Percentiles rank a stretch among this genome's conserved stretches.
Evolutionary conservation across 441 rosid genomes (phyloP).

Genomic region (Populus trichocarpa): DNA sequence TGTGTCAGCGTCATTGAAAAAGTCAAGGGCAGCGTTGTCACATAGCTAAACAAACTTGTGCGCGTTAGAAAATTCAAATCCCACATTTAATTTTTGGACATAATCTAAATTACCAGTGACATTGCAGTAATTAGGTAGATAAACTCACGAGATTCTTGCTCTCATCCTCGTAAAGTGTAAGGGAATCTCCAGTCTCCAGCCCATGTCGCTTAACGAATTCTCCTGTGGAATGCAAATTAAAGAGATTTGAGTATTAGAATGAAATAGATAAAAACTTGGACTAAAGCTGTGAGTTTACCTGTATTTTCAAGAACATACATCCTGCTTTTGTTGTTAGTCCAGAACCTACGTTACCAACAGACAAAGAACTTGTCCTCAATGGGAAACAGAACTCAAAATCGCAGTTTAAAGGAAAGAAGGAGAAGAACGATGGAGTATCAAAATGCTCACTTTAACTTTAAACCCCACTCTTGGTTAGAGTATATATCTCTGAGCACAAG

Average conservation of each 20-base stretch:
- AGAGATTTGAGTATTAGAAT: not conserved
- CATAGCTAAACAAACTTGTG: conserved; percentile 39
- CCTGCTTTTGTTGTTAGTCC: conserved; percentile 77
- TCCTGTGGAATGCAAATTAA: conserved; percentile 33
- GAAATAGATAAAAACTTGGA: not conserved
- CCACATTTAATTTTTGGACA: conserved; percentile 7
- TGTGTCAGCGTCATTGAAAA: conserved; percentile 16
- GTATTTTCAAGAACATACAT: conserved; percentile 86
- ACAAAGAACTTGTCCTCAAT: conserved; percentile 6
- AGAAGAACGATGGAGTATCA: not conserved
- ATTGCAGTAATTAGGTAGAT: conserved; percentile 13
- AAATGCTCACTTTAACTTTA: conserved; percentile 66
- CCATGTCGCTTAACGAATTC: conserved; percentile 59
- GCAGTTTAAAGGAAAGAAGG: not conserved
- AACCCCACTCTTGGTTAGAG: conserved; percentile 45
- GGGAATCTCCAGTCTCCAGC: conserved; percentile 52
- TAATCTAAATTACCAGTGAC: not conserved
- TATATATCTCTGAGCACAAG: conserved; percentile 41
- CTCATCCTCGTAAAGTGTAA: conserved; percentile 70
- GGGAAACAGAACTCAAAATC: not conserved
- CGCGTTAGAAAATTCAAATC: conserved; percentile 15
- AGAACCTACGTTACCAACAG: conserved; percentile 44
- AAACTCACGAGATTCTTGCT: conserved; percentile 72
- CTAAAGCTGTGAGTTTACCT: conserved; percentile 30
- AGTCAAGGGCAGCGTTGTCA: conserved; percentile 30